These are phyloP conservation scores for Diacronema lutheri DNA, from an alignment of 78 protist species.

Conservation along the genomic window DNA sequence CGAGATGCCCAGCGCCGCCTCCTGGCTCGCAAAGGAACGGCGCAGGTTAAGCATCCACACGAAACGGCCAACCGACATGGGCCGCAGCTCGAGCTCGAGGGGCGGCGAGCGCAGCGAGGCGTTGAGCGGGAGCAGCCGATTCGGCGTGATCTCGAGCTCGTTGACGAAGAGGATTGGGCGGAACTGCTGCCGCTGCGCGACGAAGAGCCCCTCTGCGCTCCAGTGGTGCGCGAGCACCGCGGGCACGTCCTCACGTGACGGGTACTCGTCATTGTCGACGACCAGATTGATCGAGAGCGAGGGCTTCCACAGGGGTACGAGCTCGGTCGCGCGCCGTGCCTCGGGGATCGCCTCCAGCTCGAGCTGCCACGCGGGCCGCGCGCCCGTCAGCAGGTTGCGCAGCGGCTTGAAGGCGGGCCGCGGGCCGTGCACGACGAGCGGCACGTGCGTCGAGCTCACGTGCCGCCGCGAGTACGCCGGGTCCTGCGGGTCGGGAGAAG, in stretches of 20 bases:
- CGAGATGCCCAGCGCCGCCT: neutral
- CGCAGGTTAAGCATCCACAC: neutral
- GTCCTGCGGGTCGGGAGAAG: neutral
- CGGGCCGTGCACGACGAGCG: neutral
- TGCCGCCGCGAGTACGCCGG: neutral
- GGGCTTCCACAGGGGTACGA: neutral
- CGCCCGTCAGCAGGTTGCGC: neutral
- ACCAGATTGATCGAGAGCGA: neutral
- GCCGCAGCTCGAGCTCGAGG: neutral
- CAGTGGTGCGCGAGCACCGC: neutral
- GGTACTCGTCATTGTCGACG: neutral
- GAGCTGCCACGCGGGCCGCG: slow-evolving; percentile 1
- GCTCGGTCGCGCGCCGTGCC: neutral
- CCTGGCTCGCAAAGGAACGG: neutral
- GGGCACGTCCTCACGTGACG: neutral
- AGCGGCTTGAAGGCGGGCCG: neutral
- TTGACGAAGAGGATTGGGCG: neutral
- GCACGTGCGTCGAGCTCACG: no score
- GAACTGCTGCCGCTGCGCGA: neutral
- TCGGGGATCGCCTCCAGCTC: neutral
- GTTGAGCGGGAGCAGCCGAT: neutral
- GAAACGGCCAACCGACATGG: neutral
- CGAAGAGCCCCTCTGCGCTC: neutral
- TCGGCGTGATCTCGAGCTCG: neutral
- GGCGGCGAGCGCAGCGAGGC: no score